phyloP scores from a whole-genome alignment of 768 basidiomycete genomes.

The Hygrocybe coccinea region DNA sequence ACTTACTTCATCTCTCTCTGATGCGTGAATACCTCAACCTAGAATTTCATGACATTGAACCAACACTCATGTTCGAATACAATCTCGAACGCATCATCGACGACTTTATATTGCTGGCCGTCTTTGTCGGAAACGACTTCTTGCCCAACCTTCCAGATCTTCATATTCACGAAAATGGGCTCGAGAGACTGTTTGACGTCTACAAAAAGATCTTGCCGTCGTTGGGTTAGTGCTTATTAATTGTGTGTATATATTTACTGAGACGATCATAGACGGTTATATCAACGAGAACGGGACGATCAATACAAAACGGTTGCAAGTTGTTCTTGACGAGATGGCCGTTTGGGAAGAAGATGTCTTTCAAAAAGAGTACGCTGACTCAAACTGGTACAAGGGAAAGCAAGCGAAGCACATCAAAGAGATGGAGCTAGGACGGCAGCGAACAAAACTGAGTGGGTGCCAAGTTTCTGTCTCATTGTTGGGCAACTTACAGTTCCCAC shows the following conservation, averaged over 20 bases:
- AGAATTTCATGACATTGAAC: constrained; percentile 77
- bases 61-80: constrained; percentile 71
- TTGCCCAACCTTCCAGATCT: constrained; percentile 92
- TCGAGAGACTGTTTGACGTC: constrained; percentile 89
- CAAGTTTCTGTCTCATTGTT: constrained; percentile 21
- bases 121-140: constrained; percentile 98
- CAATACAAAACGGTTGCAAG: constrained; percentile 72
- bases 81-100: constrained; percentile 93
- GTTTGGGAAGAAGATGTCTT: constrained; percentile 87
- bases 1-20: constrained; percentile 87
- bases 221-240: constrained; percentile 41
- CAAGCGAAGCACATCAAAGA: constrained; percentile 68
- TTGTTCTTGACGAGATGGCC: constrained; percentile 84
- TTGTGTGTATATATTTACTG: background rate
- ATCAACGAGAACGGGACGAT: constrained; percentile 87
- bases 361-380: constrained; percentile 84
- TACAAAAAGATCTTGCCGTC: constrained; percentile 90
- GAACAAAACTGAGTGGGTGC: constrained; percentile 55
- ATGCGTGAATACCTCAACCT: constrained; percentile 97
- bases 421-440: constrained; percentile 56
- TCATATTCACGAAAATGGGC: constrained; percentile 95
- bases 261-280: constrained; percentile 65
- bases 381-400: constrained; percentile 94
- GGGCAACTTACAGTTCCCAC: background rate
- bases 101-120: constrained; percentile 93